A percentile compares a stretch with the other conserved stretches of the same genome.
phyloP scores from a whole-genome alignment of 1,284 basidiomycete genomes.

The Cryptococcus depauperatus region DNA sequence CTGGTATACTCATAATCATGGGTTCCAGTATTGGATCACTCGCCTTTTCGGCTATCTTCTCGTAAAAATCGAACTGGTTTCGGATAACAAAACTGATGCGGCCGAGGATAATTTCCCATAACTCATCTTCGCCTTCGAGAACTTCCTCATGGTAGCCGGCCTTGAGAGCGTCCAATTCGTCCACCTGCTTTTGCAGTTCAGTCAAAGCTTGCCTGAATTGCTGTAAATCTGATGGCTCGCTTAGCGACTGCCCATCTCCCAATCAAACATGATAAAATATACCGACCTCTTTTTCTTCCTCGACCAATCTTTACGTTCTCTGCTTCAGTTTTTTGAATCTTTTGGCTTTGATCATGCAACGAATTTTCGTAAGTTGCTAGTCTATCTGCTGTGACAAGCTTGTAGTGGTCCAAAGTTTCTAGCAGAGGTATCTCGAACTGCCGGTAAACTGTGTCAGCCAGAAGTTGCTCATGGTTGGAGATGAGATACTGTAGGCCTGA shows the following conservation, averaged over 20 bases:
- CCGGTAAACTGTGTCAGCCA: conserved; percentile 78
- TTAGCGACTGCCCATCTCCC: too few relatives aligned
- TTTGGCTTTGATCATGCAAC: conserved; percentile 68
- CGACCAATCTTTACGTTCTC: conserved; percentile 63
- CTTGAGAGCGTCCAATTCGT: conserved; percentile 42
- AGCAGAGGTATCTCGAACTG: conserved; percentile 83
- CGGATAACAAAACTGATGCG: conserved; percentile 54
- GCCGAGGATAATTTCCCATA: conserved; percentile 79
- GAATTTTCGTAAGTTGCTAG: conserved; percentile 69
- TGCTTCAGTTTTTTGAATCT: conserved; percentile 82
- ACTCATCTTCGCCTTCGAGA: conserved; percentile 79
- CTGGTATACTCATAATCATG: conserved; percentile 79
- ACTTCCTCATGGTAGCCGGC: conserved; percentile 57
- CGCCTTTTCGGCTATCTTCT: conserved; percentile 57
- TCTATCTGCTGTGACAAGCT: conserved; percentile 52
- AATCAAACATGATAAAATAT: too few relatives aligned
- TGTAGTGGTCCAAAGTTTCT: conserved; percentile 73
- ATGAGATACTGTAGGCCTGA: conserved; percentile 85
- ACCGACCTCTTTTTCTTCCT: conserved; percentile 69
- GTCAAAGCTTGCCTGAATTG: conserved; percentile 74
- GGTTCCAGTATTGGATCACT: conserved; percentile 84
- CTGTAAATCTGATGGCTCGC: conserved; percentile 64
- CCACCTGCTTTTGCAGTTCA: conserved; percentile 75
- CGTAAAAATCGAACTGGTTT: conserved; percentile 44
- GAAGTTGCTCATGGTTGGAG: conserved; percentile 83